Evolutionary conservation across 179 eudicot genomes (phyloP).

Genomic region (Corrigiola litoralis): DNA sequence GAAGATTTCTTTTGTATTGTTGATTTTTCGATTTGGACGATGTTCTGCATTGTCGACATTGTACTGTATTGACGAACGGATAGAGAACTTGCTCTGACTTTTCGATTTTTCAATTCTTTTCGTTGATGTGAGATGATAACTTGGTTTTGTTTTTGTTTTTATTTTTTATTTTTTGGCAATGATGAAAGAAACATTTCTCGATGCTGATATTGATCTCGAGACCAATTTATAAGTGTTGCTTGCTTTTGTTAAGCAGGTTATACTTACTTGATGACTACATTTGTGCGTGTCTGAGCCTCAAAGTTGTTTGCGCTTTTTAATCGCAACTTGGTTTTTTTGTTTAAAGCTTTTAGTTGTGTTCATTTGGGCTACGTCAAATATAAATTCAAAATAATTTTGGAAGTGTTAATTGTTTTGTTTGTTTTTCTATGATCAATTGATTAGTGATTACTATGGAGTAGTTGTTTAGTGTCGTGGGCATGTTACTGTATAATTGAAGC

Average conservation of each 20-base stretch:
- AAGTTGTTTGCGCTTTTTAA: not conserved
- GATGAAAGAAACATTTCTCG: conserved; percentile 39
- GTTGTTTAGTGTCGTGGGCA: too few species aligned
- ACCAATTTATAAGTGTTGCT: conserved; percentile 22
- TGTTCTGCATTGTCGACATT: not conserved
- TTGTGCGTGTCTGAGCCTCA: conserved; percentile 44
- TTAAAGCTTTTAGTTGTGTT: not conserved
- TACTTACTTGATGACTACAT: conserved; percentile 32
- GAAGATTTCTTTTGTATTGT: not conserved
- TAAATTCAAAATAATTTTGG: too few species aligned
- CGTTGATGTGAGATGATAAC: not conserved
- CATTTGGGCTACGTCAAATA: not conserved
- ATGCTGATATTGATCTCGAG: conserved; percentile 28
- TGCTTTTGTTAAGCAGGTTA: conserved; percentile 3
- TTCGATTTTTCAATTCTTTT: not conserved
- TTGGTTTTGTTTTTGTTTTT: not conserved
- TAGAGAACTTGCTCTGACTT: too few species aligned
- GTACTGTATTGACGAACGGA: not conserved
- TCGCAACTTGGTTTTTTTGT: not conserved
- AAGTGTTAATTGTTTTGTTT: too few species aligned
- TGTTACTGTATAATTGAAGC: too few species aligned
- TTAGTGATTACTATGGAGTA: too few species aligned
- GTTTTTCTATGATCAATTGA: too few species aligned
- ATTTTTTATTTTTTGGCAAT: conserved; percentile 19
- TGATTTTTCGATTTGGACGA: not conserved